phyloP scores from a whole-genome alignment of 2,329 filamentous ascomycete genomes.

The Aspergillus candidus region DNA sequence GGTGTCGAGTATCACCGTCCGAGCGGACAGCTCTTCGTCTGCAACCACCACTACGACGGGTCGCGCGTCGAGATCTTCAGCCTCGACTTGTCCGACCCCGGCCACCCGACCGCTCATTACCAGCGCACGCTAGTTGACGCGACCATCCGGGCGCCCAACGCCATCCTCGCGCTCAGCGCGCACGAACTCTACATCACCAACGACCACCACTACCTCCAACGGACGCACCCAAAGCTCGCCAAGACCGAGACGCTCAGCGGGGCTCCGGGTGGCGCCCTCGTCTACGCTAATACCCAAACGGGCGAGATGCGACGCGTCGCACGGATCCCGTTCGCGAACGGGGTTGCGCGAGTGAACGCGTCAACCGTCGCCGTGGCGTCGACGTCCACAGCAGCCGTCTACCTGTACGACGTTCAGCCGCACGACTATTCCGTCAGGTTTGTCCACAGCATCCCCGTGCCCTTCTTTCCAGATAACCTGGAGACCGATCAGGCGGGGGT shows the following conservation, averaged over 20 bases:
- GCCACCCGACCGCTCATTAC: constrained; percentile 3
- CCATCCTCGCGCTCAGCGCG: constrained; percentile 5
- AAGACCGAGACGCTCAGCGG: constrained; percentile 9
- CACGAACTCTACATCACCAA: constrained; percentile 14
- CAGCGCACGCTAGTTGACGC: constrained; percentile 3
- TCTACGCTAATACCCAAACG: constrained; percentile 8
- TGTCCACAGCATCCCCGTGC: constrained; percentile 1
- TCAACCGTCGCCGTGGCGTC: constrained; percentile 10
- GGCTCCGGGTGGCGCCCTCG: constrained; percentile 5
- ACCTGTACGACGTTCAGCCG: not conserved
- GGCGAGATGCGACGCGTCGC: constrained; percentile 7
- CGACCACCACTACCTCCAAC: constrained; percentile 10
- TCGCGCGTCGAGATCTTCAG: constrained; percentile 13
- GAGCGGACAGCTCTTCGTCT: constrained; percentile 9
- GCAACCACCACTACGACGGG: constrained; percentile 10
- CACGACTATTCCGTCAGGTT: not conserved
- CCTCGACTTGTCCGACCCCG: constrained; percentile 2
- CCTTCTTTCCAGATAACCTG: constrained; percentile 13
- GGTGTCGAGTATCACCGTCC: constrained; percentile 11
- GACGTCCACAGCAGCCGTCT: constrained; percentile 1
- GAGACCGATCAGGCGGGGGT: constrained; percentile 6
- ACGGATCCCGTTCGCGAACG: constrained; percentile 12
- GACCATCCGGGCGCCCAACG: constrained; percentile 9
- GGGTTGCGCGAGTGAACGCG: constrained; percentile 8
- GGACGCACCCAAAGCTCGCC: not conserved